Conservation (phyloP, 2,329 filamentous ascomycete genomes). For the Sphaerulina vaccinii region DNA sequence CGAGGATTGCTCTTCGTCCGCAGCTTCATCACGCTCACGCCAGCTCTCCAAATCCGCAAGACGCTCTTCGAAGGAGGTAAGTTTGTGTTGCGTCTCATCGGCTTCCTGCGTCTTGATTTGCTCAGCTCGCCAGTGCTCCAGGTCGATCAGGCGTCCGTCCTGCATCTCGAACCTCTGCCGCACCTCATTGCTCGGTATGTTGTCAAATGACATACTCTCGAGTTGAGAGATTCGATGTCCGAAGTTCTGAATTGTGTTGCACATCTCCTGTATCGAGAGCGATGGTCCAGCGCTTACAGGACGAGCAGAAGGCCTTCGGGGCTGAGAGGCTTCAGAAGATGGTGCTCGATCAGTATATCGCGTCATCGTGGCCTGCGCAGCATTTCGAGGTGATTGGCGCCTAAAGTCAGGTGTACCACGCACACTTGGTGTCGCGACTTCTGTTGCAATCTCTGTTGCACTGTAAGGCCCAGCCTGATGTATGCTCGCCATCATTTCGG, state of each 20-base stretch:
- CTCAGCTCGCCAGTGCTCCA: slow-evolving; percentile 55
- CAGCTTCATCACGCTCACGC: slow-evolving; percentile 26
- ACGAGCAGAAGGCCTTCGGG: slow-evolving; percentile 7
- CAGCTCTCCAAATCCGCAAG: slow-evolving; percentile 65
- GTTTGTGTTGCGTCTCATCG: slow-evolving; percentile 41
- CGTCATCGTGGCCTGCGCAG: slow-evolving; percentile 4
- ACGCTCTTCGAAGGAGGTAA: slow-evolving; percentile 54
- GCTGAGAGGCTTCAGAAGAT: slow-evolving; percentile 8
- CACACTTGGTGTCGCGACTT: slow-evolving; percentile 48
- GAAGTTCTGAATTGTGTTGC: slow-evolving; percentile 49
- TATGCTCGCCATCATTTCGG: slow-evolving; percentile 10
- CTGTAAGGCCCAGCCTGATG: slow-evolving; percentile 43
- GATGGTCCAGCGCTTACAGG: slow-evolving; percentile 20
- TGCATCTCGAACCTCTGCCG: slow-evolving; percentile 65
- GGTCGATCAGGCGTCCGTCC: slow-evolving; percentile 66
- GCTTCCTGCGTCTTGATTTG: slow-evolving; percentile 30
- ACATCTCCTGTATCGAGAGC: slow-evolving; percentile 45
- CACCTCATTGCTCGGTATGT: slow-evolving; percentile 66
- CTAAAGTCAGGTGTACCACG: slow-evolving; percentile 42
- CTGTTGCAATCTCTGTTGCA: slow-evolving; percentile 48
- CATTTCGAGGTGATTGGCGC: slow-evolving; percentile 12
- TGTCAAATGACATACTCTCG: slow-evolving; percentile 68
- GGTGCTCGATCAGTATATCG: slow-evolving; percentile 5
- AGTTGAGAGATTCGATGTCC: slow-evolving; percentile 65
- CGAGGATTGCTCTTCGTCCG: slow-evolving; percentile 35